Evolutionary conservation across 2,329 filamentous ascomycete genomes (phyloP), one percentile per base, ranked within the genome.

Genomic region (Pseudocercospora ulei): DNA sequence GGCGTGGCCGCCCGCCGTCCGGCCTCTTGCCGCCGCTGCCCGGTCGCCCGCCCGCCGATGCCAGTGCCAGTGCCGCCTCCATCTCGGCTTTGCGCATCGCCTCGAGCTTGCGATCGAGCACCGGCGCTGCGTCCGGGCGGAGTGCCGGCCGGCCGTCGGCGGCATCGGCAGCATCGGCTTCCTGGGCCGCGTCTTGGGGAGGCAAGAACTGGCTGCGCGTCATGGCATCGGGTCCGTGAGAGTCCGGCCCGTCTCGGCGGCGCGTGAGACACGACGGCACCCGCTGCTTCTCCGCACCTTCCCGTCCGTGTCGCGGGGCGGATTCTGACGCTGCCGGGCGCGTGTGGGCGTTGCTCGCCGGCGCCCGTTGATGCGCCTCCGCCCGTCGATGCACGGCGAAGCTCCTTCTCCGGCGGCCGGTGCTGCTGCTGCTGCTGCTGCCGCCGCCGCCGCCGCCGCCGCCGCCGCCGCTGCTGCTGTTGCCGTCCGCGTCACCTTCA

Each of bases 61-160:
- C 51, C 9, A 16, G n/a, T n/a, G n/a, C n/a, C 20, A 49, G 52
- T 8, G 55, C 52, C 8, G 52, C 50, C 20, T 56, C 52, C 31
- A 54, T 38, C 12, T 56, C 52, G 4, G 52, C 50, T 35, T 49
- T 50, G 5, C 50, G 51, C 42, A 50, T 44, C 16, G 54, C 56
- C 38, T 58, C 55, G 48, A 49, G 50, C 74, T 82, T 90, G 41
- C 80, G 72, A 58, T 80, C 82, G 70, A 88, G 79, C 20, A 88
- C 72, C 0, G 82, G 80, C 1, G 77, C 75, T 35, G 77, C 70
- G 12, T 35, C 73, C n/a, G n/a, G n/a, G 67, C 64, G 65, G 31
- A 56, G 56, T 27, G 43, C 48, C 42, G 43, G 52, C 47, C 18
- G 47, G 47, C 31, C 46, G 45, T 39, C 42, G 20, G 42, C 42